Percentiles rank a stretch among this genome's conserved stretches.
Evolutionary conservation across 768 basidiomycete genomes (phyloP).

Genomic region (Lenzites betulinus): DNA sequence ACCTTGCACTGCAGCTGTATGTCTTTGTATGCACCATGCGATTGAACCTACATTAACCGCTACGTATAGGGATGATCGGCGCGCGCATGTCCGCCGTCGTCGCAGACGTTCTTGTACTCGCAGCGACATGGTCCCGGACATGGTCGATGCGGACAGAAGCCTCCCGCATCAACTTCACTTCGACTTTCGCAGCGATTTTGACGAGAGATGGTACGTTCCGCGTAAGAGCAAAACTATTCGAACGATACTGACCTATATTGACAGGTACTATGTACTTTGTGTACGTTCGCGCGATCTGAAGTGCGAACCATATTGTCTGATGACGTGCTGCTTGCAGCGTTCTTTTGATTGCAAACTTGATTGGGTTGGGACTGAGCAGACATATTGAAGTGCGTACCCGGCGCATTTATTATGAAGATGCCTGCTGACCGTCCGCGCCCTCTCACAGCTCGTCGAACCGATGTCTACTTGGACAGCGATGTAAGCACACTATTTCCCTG

Average conservation of each 20-base stretch:
- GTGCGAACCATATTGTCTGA: no score
- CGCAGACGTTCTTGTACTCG: not conserved
- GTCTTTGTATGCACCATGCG: no score
- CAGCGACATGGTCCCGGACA: not conserved
- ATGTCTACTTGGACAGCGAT: not conserved
- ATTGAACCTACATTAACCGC: not conserved
- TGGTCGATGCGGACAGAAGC: not conserved
- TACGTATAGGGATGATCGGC: not conserved
- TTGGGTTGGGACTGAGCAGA: not conserved
- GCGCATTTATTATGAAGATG: not conserved
- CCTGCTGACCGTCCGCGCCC: not conserved
- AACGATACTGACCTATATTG: no score
- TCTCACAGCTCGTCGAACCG: not conserved
- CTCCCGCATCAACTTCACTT: not conserved
- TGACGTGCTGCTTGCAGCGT: not conserved
- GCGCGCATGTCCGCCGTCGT: not conserved
- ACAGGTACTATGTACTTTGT: not conserved
- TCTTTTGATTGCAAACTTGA: not conserved
- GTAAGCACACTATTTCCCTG: not conserved
- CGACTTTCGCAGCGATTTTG: not conserved
- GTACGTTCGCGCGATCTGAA: no score
- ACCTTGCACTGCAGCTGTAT: no score
- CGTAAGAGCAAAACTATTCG: no score
- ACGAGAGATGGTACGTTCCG: conserved; percentile 3
- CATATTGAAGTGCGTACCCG: not conserved